Conservation (phyloP, 164 flowering plant species). For the Litsea cubeba region DNA sequence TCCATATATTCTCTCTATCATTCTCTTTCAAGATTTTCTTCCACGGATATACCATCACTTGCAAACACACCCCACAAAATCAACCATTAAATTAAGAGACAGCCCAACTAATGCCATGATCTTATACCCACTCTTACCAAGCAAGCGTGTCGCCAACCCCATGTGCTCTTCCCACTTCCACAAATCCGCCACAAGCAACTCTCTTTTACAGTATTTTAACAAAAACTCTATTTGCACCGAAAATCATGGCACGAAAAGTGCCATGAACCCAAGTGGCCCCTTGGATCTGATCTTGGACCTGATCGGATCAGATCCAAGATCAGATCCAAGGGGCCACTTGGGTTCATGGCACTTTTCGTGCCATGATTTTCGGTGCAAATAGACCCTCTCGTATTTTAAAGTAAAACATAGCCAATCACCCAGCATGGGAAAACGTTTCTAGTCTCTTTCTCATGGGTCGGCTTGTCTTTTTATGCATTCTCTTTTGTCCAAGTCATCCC, state of each 20-base stretch:
- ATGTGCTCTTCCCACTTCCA: slow-evolving; percentile 35
- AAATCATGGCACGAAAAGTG: no score
- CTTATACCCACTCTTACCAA: slow-evolving; percentile 29
- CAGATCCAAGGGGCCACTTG: no score
- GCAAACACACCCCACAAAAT: not conserved
- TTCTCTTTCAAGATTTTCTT: not conserved
- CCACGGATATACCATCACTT: not conserved
- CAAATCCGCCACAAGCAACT: slow-evolving; percentile 14
- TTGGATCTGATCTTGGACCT: no score
- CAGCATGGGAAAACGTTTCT: not conserved
- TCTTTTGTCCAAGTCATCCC: slow-evolving; percentile 13
- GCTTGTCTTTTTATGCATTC: slow-evolving; percentile 11
- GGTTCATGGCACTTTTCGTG: no score
- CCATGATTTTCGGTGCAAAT: no score
- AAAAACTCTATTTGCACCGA: no score
- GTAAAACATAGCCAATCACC: slow-evolving; percentile 5
- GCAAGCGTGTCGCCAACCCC: slow-evolving; percentile 44
- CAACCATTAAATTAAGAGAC: not conserved
- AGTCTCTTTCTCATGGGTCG: not conserved
- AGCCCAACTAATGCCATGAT: not conserved
- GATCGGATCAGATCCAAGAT: no score
- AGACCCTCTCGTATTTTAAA: not conserved
- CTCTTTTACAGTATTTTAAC: slow-evolving; percentile 8
- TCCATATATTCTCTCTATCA: not conserved
- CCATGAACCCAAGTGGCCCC: no score